Evolutionary conservation across 2,329 filamentous ascomycete species (phyloP).

Genomic region (Dendrostoma leiphaemia): DNA sequence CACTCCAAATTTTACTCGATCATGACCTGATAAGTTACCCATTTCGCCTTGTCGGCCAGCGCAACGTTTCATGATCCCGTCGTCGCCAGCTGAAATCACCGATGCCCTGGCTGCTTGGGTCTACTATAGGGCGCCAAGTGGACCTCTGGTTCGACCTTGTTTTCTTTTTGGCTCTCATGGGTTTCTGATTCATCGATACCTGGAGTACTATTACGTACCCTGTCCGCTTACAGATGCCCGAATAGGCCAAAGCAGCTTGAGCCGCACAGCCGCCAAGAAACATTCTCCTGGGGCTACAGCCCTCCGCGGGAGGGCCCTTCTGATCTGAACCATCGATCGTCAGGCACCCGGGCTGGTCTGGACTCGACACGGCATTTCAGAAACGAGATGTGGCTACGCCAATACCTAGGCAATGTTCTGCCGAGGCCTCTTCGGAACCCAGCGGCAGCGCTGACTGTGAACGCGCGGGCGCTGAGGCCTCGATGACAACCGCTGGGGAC

Average conservation of each 20-base stretch:
- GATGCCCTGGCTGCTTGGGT: no score
- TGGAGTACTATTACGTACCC: conserved; percentile 14
- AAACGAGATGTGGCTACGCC: background rate
- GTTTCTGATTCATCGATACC: background rate
- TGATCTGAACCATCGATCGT: conserved; percentile 13
- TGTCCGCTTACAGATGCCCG: conserved; percentile 15
- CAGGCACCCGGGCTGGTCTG: background rate
- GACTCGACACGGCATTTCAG: background rate
- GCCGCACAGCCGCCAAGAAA: conserved; percentile 1
- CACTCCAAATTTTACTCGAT: conserved; percentile 8
- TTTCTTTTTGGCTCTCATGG: background rate
- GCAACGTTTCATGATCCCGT: conserved; percentile 3
- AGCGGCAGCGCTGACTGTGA: background rate
- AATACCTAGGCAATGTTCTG: background rate
- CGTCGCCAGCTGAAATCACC: no score
- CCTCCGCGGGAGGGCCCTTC: conserved; percentile 10
- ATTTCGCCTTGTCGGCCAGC: background rate
- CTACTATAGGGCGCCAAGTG: no score
- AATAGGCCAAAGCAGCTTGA: no score
- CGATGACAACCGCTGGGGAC: no score
- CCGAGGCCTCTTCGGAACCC: background rate
- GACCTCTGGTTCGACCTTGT: background rate
- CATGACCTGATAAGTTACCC: conserved; percentile 10
- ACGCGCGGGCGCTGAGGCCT: no score
- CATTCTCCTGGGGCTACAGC: no score